Evolutionary conservation across 2,329 filamentous ascomycete genomes (phyloP).

Genomic region (Trichoderma sp.): DNA sequence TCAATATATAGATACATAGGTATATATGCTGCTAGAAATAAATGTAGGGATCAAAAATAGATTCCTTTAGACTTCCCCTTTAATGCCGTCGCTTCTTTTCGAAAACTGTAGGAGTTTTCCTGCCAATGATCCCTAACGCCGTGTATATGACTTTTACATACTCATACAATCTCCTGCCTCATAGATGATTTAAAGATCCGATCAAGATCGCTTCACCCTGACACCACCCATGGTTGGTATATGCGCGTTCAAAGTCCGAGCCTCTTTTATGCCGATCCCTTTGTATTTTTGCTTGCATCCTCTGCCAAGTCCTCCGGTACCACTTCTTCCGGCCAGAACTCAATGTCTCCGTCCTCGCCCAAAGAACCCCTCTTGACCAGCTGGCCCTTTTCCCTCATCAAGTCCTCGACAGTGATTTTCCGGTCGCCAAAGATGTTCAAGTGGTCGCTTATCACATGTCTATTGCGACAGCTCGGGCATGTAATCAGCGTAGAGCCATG

Average conservation of each 20-base stretch:
- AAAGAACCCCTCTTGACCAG: slow-evolving; percentile 69
- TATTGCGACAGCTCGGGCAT: slow-evolving; percentile 80
- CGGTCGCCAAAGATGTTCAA: slow-evolving; percentile 73
- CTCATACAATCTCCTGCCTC: slow-evolving; percentile 5
- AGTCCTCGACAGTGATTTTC: slow-evolving; percentile 69
- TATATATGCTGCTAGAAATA: slow-evolving; percentile 10
- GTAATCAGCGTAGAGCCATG: slow-evolving; percentile 83
- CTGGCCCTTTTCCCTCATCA: slow-evolving; percentile 73
- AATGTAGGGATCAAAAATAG: not conserved
- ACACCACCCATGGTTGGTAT: not conserved
- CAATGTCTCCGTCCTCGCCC: slow-evolving; percentile 78
- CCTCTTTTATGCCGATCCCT: not conserved
- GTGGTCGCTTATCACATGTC: slow-evolving; percentile 91
- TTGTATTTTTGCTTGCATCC: slow-evolving; percentile 15
- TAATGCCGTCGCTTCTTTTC: not conserved
- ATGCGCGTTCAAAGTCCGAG: not conserved
- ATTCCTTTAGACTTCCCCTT: not conserved
- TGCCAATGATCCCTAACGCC: slow-evolving; percentile 9
- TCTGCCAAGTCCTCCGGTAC: slow-evolving; percentile 23
- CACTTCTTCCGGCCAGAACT: slow-evolving; percentile 80
- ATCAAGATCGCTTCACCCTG: not conserved
- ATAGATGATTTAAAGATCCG: not conserved
- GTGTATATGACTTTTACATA: not conserved
- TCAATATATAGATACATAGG: not conserved
- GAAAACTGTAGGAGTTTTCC: not conserved